Base-by-base conservation (phyloP, 75 land plant genomes). In the Pinus taeda region DNA sequence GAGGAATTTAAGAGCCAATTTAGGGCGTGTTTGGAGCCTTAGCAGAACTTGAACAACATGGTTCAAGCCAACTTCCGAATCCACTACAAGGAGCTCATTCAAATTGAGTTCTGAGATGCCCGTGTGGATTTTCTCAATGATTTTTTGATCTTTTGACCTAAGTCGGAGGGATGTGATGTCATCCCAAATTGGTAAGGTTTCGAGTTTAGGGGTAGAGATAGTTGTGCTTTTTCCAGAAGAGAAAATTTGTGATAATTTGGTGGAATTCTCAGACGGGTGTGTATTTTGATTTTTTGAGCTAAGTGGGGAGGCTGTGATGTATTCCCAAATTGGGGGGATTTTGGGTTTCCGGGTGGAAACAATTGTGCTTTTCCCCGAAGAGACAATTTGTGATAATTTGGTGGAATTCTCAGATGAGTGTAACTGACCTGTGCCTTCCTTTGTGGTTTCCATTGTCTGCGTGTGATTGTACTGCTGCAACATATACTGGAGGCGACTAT, bases 21-120 rank as follows among this genome's bases (percentile, higher is more conserved):
- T 18, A 18, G 71, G 71, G 42, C 18, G 8, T 36, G 37, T 66
- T 66, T 66, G 71, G 37, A 66, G 49, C 18, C 42, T 66, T 66
- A 66, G 29, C 39, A 66, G 42, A 15, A 66, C 45, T 18, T 66
- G 45, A 66, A 36, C 71, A 66, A 66, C 71, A 66, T 66, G 71
- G 30, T 37, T 15, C 17, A 66, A 9, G 45, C 71, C 37, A 36
- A 66, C n/a, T 37, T 2, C 9, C 30, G 71, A 42, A 66, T 49
- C 49, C 45, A 66, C 1, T 66, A 37, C 71, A 18, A 66, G 42
- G 30, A 17, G 11, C 17, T 37, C 49, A 67, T 66, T 66, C 30
- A 18, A 37, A 17, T 18, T 37, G 42, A 37, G 11, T 49, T 49
- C 12, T 49, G 12, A 49, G 12, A 49, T 49, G 71, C 21, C n/a